Percentiles rank a stretch among this genome's conserved stretches.
Evolutionary conservation across 148 eudicot species (phyloP).

Genomic region (Cornus controversa): DNA sequence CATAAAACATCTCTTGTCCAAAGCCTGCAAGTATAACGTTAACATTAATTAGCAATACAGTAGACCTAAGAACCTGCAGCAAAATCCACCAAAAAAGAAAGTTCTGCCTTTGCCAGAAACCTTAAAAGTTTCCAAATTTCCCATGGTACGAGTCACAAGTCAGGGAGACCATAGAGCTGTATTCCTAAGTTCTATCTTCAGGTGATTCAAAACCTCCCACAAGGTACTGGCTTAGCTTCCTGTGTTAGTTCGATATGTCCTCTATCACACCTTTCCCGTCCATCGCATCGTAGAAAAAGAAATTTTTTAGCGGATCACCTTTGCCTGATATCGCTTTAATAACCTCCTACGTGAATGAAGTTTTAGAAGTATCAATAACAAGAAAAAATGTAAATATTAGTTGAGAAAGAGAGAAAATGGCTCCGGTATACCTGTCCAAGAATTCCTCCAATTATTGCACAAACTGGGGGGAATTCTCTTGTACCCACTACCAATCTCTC

Average conservation of each 20-base stretch:
- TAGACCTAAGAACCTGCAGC: not conserved
- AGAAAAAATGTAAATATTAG: not conserved
- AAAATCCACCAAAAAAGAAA: too few species aligned
- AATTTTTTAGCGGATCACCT: constrained; percentile 89
- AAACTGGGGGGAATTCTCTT: constrained; percentile 86
- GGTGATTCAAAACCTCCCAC: not conserved
- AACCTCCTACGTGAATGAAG: constrained; percentile 59
- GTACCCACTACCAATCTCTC: constrained; percentile 63
- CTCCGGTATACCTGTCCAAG: constrained; percentile 71
- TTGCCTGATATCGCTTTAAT: constrained; percentile 94
- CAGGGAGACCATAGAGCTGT: not conserved
- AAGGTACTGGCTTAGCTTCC: constrained; percentile 10
- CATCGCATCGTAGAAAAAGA: constrained; percentile 85
- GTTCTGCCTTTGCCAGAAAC: not conserved
- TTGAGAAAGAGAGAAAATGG: not conserved
- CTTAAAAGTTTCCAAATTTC: not conserved
- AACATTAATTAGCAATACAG: not conserved
- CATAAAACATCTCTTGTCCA: too few species aligned
- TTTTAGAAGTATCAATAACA: not conserved
- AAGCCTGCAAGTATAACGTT: not conserved
- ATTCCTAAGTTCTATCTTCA: not conserved
- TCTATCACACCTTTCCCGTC: constrained; percentile 94
- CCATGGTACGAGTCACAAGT: not conserved
- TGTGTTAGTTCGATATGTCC: constrained; percentile 52
- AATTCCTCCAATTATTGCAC: constrained; percentile 93